These are phyloP conservation scores for Saprolegnia diclina DNA, from an alignment of 352 stramenopile genomes.

Conservation along the genomic window DNA sequence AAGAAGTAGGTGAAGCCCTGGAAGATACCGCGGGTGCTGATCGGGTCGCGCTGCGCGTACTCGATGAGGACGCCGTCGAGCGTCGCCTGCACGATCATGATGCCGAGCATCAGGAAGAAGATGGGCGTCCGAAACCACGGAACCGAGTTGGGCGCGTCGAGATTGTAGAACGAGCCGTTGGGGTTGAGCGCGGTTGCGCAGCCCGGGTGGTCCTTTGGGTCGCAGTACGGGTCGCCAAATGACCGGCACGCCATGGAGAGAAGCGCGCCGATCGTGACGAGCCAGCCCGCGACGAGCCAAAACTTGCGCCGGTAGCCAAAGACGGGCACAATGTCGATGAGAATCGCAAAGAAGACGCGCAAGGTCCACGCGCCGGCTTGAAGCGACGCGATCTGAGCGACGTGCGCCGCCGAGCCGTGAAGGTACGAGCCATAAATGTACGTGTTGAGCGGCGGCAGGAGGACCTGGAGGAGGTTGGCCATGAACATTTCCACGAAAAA, in stretches of 20 bases:
- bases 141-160: conserved; percentile 1
- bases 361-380: conserved; percentile 1
- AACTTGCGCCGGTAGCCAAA: conserved; percentile 17
- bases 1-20: background rate
- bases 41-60: conserved; percentile 1
- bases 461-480: background rate
- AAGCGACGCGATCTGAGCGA: background rate
- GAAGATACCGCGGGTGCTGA: background rate
- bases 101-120: background rate
- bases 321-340: background rate
- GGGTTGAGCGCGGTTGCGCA: background rate
- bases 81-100: background rate
- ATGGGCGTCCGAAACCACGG: background rate
- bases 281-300: conserved; percentile 11
- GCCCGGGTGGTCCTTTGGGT: background rate
- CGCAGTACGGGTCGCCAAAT: background rate
- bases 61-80: conserved; percentile 5
- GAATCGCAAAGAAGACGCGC: background rate
- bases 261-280: background rate
- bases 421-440: background rate
- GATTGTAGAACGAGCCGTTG: background rate
- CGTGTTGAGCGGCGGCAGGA: conserved; percentile 1
- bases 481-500: background rate
- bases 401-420: background rate
- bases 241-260: background rate